These are phyloP conservation scores for Penicillium sp. DNA, from an alignment of 2,329 filamentous ascomycete species.

Conservation along the genomic window DNA sequence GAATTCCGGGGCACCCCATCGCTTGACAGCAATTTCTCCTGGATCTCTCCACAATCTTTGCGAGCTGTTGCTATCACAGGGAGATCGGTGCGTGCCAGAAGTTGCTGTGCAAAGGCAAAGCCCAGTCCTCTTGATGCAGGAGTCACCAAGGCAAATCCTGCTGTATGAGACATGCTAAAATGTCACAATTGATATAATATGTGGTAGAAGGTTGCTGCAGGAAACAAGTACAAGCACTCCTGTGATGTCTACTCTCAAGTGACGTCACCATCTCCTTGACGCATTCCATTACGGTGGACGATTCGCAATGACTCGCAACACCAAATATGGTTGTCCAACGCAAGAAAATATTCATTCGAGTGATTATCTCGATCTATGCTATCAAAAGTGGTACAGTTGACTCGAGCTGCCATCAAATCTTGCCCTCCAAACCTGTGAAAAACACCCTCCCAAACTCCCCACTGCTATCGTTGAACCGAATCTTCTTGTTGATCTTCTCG, in stretches of 20 bases:
- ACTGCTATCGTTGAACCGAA: conserved; percentile 64
- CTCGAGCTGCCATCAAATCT: conserved; percentile 16
- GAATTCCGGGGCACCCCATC: conserved; percentile 43
- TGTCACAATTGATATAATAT: background rate
- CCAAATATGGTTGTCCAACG: no score
- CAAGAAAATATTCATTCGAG: no score
- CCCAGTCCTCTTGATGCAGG: conserved; percentile 66
- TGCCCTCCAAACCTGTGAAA: conserved; percentile 62
- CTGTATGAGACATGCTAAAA: conserved; percentile 8
- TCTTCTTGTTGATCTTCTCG: conserved; percentile 58
- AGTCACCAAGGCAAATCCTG: conserved; percentile 43
- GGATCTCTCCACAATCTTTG: conserved; percentile 52
- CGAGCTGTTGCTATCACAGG: conserved; percentile 64
- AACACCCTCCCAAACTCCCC: conserved; percentile 59
- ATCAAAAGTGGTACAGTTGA: background rate
- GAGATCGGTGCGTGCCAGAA: conserved; percentile 57
- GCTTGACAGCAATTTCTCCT: conserved; percentile 52
- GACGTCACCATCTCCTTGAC: conserved; percentile 1
- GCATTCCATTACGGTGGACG: background rate
- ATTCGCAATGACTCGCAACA: background rate
- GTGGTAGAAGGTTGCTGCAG: background rate
- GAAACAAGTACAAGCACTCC: background rate
- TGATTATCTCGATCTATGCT: no score
- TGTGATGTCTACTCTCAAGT: background rate
- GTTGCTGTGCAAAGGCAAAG: conserved; percentile 59